Conservation (phyloP, 192 early-diverging fungal species). For the Entrophospora sp. region DNA sequence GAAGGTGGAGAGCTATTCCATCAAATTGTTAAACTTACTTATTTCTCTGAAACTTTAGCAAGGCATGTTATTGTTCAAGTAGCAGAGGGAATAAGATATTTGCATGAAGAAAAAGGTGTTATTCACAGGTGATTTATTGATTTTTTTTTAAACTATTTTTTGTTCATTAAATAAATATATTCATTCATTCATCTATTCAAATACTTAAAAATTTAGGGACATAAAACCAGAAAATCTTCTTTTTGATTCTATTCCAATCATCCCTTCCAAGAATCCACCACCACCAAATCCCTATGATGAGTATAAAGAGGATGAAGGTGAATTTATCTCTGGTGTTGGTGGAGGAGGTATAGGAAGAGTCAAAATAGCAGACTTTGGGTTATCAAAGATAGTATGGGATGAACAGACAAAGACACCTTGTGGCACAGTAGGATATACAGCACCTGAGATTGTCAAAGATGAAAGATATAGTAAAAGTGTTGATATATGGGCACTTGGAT, state of each 20-base stretch:
- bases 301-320: slow-evolving; percentile 65
- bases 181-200: background rate
- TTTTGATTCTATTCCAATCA: slow-evolving; percentile 61
- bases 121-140: slow-evolving; percentile 51
- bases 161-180: background rate
- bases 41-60: slow-evolving; percentile 67
- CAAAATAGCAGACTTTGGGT: slow-evolving; percentile 84
- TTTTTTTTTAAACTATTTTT: background rate
- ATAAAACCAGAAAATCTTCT: slow-evolving; percentile 92
- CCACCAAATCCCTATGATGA: slow-evolving; percentile 45
- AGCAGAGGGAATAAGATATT: slow-evolving; percentile 71
- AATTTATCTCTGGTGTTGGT: slow-evolving; percentile 61
- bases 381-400: slow-evolving; percentile 81
- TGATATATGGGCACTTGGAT: slow-evolving; percentile 83
- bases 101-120: slow-evolving; percentile 75
- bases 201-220: slow-evolving; percentile 48
- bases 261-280: slow-evolving; percentile 31
- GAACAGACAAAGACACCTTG: slow-evolving; percentile 82
- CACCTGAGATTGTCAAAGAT: slow-evolving; percentile 83
- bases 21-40: slow-evolving; percentile 72
- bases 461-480: slow-evolving; percentile 72
- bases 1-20: slow-evolving; percentile 90
- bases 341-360: slow-evolving; percentile 77
- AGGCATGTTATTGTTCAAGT: slow-evolving; percentile 83
- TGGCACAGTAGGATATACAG: slow-evolving; percentile 88